Base-by-base conservation (phyloP, 2,329 filamentous ascomycete genomes). In the Nemania serpens region DNA sequence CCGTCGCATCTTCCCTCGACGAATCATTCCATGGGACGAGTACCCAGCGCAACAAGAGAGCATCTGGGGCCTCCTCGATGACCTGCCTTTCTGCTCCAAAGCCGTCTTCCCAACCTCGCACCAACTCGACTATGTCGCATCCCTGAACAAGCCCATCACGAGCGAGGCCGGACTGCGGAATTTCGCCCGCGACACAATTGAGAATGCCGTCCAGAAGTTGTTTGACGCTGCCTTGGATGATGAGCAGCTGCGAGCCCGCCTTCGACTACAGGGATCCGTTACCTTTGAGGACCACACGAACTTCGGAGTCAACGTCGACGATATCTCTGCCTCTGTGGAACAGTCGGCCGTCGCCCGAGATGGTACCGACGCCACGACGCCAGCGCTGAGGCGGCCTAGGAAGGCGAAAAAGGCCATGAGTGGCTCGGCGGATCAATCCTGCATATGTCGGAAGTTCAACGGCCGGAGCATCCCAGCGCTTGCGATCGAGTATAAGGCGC, bases 251-350 rank as follows among this genome's bases (percentile, higher is more conserved):
- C 70, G 72, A 49, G 46, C 53, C 12, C 20, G 42, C 29, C 68
- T 79, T n/a, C 70, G 68, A 29, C 61, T 79, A 4, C 37, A 58
- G 15, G 74, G 75, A 51, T 70, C 70, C 1, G 65, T 77, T 20
- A 73, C 70, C 2, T 79, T 79, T 47, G 69, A 77, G 59, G 77
- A 71, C 64, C 69, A 77, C 50, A 75, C 69, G 2, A 77, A 76
- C 55, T 68, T 75, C 15, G 69, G 72, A 3, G 66, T 71, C 13
- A 55, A 71, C 48, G 58, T 72, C 17, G 70, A 69, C 29, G 46
- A 69, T 34, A 36, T 12, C 12, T 12, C 34, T 36, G 34, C 34
- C 34, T n/a, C n/a, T n/a, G n/a, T n/a, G n/a, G n/a, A n/a, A n/a
- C n/a, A n/a, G n/a, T n/a, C n/a, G n/a, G n/a, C n/a, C n/a, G n/a